A percentile compares a stretch with the other conserved stretches of the same genome.
Conservation (phyloP, 306 rosid genomes). For the Calophaca sinica region DNA sequence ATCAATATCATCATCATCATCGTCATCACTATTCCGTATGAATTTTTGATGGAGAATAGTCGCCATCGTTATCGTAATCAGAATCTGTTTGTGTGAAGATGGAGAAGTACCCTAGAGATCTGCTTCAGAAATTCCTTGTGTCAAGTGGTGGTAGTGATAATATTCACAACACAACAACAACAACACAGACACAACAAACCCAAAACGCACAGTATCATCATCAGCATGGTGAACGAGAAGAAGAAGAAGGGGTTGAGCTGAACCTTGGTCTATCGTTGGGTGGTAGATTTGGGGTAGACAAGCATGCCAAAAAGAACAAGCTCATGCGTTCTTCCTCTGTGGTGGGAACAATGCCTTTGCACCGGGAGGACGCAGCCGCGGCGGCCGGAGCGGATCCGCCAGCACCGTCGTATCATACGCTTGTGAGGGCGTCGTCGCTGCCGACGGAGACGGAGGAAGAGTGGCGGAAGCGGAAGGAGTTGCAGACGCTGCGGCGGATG, state of each 20-base stretch:
- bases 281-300: conserved; percentile 89
- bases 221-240: conserved; percentile 39
- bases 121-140: conserved; percentile 65
- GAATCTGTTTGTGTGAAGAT: conserved; percentile 50
- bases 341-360: conserved; percentile 71
- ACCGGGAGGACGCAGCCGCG: conserved; percentile 49
- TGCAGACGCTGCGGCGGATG: conserved; percentile 86
- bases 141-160: conserved; percentile 39
- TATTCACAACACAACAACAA: neutral
- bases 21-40: neutral
- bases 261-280: conserved; percentile 92
- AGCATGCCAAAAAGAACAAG: conserved; percentile 60
- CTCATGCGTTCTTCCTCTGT: conserved; percentile 81
- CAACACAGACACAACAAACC: neutral
- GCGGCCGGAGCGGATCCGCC: conserved; percentile 40
- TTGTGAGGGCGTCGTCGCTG: conserved; percentile 75
- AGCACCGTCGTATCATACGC: conserved; percentile 45
- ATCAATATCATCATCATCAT: too few species aligned
- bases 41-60: conserved; percentile 33
- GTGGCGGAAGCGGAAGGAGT: conserved; percentile 96
- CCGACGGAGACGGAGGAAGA: conserved; percentile 94
- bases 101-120: conserved; percentile 82
- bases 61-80: neutral
- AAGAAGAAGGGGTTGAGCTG: conserved; percentile 72
- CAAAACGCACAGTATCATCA: conserved; percentile 20